Conservation (phyloP, 805 yeast species). For the Kluyveromyces nonfermentans region DNA sequence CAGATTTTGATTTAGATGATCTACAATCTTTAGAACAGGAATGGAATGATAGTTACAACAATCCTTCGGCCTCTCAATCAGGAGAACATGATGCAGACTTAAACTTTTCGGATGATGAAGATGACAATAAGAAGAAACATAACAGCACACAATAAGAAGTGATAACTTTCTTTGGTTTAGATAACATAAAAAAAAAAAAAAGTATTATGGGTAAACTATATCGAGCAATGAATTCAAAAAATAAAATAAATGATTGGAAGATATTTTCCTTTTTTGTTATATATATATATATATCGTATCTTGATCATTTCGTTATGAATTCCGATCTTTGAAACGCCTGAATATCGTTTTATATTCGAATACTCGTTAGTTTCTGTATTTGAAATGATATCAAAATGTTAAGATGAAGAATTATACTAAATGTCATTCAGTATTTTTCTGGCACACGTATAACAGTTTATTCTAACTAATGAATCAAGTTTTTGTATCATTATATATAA, state of each 20-base stretch:
- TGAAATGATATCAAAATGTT: no score
- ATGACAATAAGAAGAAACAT: constrained; percentile 3
- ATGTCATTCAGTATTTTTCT: no score
- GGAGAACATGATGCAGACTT: constrained; percentile 18
- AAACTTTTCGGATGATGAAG: constrained; percentile 26
- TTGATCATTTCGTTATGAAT: no score
- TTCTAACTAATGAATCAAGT: background rate
- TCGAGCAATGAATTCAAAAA: background rate
- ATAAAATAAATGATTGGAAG: background rate
- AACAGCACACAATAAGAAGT: background rate
- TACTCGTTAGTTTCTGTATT: no score
- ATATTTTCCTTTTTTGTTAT: no score
- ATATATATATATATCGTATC: no score
- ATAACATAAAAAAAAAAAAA: no score
- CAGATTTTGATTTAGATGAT: constrained; percentile 55
- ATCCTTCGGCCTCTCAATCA: constrained; percentile 3
- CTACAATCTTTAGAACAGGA: constrained; percentile 34
- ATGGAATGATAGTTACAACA: constrained; percentile 31
- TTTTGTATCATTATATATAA: background rate
- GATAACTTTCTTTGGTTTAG: background rate
- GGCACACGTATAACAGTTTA: background rate
- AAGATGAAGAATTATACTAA: no score
- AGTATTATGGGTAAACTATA: background rate
- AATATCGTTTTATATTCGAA: no score
- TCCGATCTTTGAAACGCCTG: no score